These are phyloP conservation scores for Candida odintsovae DNA, from an alignment of 805 yeast species.

Conservation along the genomic window DNA sequence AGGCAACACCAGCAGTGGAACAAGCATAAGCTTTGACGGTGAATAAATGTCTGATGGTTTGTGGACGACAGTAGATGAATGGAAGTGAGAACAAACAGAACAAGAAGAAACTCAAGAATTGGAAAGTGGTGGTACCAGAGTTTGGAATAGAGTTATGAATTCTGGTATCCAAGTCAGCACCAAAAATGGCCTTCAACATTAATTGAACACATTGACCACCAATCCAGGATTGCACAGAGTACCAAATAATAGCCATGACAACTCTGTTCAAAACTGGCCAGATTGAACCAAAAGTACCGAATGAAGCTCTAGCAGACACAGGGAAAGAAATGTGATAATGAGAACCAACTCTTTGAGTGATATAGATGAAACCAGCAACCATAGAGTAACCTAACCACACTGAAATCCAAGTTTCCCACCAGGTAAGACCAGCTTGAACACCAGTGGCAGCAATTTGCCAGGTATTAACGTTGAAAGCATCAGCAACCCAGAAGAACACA, in stretches of 20 bases:
- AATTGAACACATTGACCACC: slow-evolving; percentile 79
- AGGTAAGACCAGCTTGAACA: slow-evolving; percentile 65
- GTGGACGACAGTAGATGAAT: slow-evolving; percentile 76
- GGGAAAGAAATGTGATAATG: slow-evolving; percentile 83
- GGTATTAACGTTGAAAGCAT: slow-evolving; percentile 83
- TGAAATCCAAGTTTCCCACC: slow-evolving; percentile 91
- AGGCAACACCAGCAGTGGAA: slow-evolving; percentile 80
- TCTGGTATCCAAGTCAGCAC: slow-evolving; percentile 52
- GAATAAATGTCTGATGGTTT: slow-evolving; percentile 75
- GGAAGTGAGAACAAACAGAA: slow-evolving; percentile 82
- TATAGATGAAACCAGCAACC: slow-evolving; percentile 62
- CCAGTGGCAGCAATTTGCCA: slow-evolving; percentile 92
- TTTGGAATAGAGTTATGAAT: slow-evolving; percentile 57
- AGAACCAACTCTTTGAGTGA: slow-evolving; percentile 76
- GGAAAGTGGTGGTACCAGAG: slow-evolving; percentile 63
- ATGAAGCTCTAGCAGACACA: slow-evolving; percentile 71
- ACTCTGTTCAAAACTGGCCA: slow-evolving; percentile 91
- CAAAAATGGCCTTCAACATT: slow-evolving; percentile 75
- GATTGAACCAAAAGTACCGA: slow-evolving; percentile 80
- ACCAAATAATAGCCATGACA: slow-evolving; percentile 85
- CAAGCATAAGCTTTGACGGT: slow-evolving; percentile 73
- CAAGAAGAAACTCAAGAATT: slow-evolving; percentile 69
- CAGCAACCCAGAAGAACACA: slow-evolving; percentile 82
- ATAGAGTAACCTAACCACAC: slow-evolving; percentile 81
- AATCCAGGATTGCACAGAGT: slow-evolving; percentile 78